Evolutionary conservation across 805 yeast genomes (phyloP), one percentile per base, ranked within the genome.

Genomic region (Candida wancherniae): DNA sequence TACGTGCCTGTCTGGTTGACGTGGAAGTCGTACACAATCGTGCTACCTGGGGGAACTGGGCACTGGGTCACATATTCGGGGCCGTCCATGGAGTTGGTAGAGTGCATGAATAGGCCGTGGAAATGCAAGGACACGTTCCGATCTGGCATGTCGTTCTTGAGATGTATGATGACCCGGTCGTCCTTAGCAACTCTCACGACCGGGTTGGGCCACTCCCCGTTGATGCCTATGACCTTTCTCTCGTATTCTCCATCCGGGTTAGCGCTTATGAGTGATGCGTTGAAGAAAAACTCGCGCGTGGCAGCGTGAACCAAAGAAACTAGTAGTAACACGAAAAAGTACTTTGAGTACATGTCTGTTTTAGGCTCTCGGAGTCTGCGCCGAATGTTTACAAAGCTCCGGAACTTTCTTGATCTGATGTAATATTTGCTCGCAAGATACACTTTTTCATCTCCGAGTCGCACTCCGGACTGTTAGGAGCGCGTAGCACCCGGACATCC

Each of bases 161-260:
- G 48, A 40, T 60, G 48, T 22, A 67, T 56, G 11, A 53, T 32
- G 6, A 72, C 61, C 11, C 67, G 50, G 41, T 72, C 77, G 36
- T 60, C 51, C 26, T 43, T 42, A 16, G 49, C 49, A n/a, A 62
- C 65, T 19, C 59, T 36, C 20, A 67, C 61, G 10, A 55, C 52
- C 10, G 73, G 73, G 25, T 57, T 41, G 1, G 73, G 73, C 71
- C 71, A 65, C 30, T 60, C 40, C 34, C 54, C 51, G 48, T 80
- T 80, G 55, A 80, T 67, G 2, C 80, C 79, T 15, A 80, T 71
- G 25, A 77, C 73, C 22, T 61, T 54, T 22, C 85, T 56, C 33
- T 61, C 67, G 25, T 47, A 47, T 15, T 56, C 43, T 4, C 83
- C 83, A 40, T 79, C 85, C 1, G 84, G 82, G 47, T 71, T 73